A percentile compares a stretch with the other conserved stretches of the same genome.
These are phyloP conservation scores for Cyberlindnera samutprakarnensis DNA, from an alignment of 805 yeast species.

Conservation along the genomic window DNA sequence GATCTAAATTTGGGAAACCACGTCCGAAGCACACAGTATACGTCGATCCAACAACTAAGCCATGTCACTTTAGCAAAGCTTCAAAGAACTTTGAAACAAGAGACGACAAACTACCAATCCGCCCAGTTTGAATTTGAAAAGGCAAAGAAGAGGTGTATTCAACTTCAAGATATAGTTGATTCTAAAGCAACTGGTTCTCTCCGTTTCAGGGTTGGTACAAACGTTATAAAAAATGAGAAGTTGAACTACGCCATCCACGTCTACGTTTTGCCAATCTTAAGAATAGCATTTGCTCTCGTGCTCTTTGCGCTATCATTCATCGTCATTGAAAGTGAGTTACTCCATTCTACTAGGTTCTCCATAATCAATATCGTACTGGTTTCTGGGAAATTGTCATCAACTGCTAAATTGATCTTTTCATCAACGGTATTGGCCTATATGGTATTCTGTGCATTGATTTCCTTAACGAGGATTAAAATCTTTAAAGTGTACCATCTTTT, in stretches of 20 bases:
- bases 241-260: conserved; percentile 34
- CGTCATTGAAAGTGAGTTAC: conserved; percentile 65
- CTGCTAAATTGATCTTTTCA: conserved; percentile 30
- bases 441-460: conserved; percentile 58
- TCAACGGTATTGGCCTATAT: conserved; percentile 48
- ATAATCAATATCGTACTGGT: conserved; percentile 45
- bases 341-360: conserved; percentile 62
- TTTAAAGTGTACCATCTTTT: conserved; percentile 76
- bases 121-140: conserved; percentile 49
- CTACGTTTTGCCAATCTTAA: conserved; percentile 37
- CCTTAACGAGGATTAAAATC: conserved; percentile 58
- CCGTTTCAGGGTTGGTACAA: conserved; percentile 22
- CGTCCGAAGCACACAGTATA: conserved; percentile 18
- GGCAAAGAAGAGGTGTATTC: conserved; percentile 39
- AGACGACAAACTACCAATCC: conserved; percentile 45
- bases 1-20: conserved; percentile 18
- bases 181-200: conserved; percentile 29
- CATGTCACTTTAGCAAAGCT: conserved; percentile 41
- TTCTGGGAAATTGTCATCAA: conserved; percentile 22
- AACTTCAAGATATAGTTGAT: conserved; percentile 50
- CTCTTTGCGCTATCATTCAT: conserved; percentile 40
- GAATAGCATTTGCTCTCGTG: conserved; percentile 35
- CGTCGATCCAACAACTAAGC: conserved; percentile 21
- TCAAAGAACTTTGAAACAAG: conserved; percentile 42
- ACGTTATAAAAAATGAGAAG: conserved; percentile 31